Conservation (phyloP, 2,329 filamentous ascomycete species). For the Hypoxylon sp. region DNA sequence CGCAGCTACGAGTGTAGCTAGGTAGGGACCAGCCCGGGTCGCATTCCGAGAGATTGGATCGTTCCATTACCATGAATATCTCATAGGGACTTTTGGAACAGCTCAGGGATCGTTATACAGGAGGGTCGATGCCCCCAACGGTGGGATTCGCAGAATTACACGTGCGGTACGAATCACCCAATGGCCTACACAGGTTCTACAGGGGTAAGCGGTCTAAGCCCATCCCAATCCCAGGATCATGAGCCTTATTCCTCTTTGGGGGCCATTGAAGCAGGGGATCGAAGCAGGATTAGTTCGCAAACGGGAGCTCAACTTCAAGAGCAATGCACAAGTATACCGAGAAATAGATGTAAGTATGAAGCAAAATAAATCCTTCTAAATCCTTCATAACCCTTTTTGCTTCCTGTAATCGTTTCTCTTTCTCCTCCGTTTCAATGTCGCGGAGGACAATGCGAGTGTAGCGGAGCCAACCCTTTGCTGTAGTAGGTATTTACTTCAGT, state of each 20-base stretch:
- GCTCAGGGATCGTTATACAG: conserved; percentile 23
- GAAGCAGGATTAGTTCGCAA: neutral
- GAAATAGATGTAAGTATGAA: neutral
- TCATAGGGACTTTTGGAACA: conserved; percentile 24
- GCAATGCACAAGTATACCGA: conserved; percentile 5
- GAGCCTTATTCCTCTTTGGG: conserved; percentile 19
- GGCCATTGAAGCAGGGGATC: conserved; percentile 6
- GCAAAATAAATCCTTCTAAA: conserved; percentile 7
- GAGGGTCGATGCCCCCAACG: conserved; percentile 12
- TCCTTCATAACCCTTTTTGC: conserved; percentile 20
- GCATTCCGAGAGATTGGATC: neutral
- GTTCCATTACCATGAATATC: conserved; percentile 17
- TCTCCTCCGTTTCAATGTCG: conserved; percentile 18
- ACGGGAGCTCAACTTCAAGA: conserved; percentile 6
- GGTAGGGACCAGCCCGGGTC: conserved; percentile 5
- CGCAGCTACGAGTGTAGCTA: neutral
- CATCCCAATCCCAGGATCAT: conserved; percentile 3
- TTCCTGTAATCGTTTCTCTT: neutral
- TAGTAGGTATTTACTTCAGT: conserved; percentile 7
- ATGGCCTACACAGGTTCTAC: conserved; percentile 17
- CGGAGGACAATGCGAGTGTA: neutral
- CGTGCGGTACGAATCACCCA: conserved; percentile 20
- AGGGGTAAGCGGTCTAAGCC: conserved; percentile 19
- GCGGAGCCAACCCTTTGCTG: conserved; percentile 17
- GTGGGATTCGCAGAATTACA: conserved; percentile 10